phyloP scores from a whole-genome alignment of 441 rosid species.

The Aquilaria agallochum region DNA sequence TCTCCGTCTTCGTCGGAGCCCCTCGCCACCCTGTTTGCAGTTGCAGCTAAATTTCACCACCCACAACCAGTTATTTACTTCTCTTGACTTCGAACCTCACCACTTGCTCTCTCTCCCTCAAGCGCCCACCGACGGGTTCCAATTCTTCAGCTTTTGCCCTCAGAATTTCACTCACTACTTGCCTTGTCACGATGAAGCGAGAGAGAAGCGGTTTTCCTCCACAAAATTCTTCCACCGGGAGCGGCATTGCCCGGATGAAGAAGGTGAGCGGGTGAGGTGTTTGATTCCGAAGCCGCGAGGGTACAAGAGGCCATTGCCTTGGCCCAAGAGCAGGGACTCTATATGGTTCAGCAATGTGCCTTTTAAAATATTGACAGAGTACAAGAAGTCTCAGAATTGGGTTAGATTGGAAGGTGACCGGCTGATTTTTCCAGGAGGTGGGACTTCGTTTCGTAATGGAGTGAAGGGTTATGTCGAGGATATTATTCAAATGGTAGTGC shows the following conservation, averaged over 20 bases:
- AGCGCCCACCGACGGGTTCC: conserved; percentile 8
- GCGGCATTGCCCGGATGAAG: conserved; percentile 45
- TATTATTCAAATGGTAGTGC: conserved; percentile 36
- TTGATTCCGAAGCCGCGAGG: conserved; percentile 50
- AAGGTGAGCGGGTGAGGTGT: conserved; percentile 32
- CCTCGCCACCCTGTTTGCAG: conserved; percentile 14
- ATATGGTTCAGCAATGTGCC: conserved; percentile 65
- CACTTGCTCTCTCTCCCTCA: conserved; percentile 27
- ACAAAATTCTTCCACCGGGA: conserved; percentile 40
- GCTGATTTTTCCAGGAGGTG: conserved; percentile 66
- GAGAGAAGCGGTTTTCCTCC: conserved; percentile 26
- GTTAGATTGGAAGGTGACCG: conserved; percentile 41
- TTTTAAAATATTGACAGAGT: conserved; percentile 34
- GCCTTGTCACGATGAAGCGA: conserved; percentile 57
- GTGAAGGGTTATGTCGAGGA: conserved; percentile 51
- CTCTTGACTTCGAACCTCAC: conserved; percentile 36
- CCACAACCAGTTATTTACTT: conserved; percentile 5
- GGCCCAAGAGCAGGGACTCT: conserved; percentile 55
- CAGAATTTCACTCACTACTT: conserved; percentile 49
- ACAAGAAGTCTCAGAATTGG: conserved; percentile 64
- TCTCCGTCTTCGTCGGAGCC: conserved; percentile 6
- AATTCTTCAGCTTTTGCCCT: conserved; percentile 36
- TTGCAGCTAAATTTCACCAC: conserved; percentile 12
- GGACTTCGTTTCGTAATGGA: conserved; percentile 56
- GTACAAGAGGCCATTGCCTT: conserved; percentile 41